These are phyloP conservation scores for Solanum arcanum DNA, from an alignment of 257 asterid species.

Conservation along the genomic window DNA sequence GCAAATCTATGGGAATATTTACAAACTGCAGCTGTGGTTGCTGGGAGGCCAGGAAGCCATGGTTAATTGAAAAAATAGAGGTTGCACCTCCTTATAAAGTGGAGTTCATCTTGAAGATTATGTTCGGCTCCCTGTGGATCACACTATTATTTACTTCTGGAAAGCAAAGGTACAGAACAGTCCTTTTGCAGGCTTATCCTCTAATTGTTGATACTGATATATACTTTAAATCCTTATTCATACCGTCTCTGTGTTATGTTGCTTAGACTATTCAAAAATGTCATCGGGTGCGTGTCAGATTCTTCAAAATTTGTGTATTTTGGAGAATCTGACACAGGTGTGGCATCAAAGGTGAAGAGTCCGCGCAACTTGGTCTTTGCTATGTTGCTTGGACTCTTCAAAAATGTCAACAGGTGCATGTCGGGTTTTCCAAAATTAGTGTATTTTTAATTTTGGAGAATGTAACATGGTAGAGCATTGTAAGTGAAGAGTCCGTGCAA, in stretches of 20 bases:
- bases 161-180: not conserved
- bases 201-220: not conserved
- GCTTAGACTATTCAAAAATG: not conserved
- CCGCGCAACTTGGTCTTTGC: not conserved
- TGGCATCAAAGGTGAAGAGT: not conserved
- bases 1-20: not conserved
- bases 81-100: not conserved
- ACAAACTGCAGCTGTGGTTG: not conserved
- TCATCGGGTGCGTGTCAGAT: not conserved
- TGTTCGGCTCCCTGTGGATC: not conserved
- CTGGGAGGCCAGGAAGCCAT: not conserved
- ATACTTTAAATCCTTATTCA: not conserved
- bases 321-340: not conserved
- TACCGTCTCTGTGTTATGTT: not conserved
- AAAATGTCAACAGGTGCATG: not conserved
- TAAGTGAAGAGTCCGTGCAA: accelerated
- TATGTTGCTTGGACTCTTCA: not conserved
- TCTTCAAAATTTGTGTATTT: not conserved
- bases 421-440: not conserved
- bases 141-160: not conserved
- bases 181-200: not conserved
- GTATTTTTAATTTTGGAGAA: not conserved
- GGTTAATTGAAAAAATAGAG: not conserved
- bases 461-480: not conserved
- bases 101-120: not conserved